Base-by-base conservation (phyloP, 371 early-diverging fungal species). In the Mucor ambiguus region DNA sequence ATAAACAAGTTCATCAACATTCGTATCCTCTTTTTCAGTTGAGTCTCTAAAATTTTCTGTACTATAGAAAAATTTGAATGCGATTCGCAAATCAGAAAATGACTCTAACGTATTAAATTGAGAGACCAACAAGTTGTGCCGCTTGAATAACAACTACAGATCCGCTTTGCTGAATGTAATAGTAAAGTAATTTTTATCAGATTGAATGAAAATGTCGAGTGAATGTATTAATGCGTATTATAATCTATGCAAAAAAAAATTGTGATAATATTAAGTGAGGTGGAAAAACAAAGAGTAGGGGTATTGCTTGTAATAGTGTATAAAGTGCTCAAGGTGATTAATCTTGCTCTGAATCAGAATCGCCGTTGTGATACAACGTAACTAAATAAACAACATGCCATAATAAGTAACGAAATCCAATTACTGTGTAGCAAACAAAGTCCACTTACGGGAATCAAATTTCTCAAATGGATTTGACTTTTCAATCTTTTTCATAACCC, bases 361-460 rank as follows among this genome's bases (percentile, higher is more conserved):
- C 88, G 10, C 88, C 89, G 44, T 84, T 85, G 67, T 88, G 88
- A 41, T 87, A 82, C 55, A 90, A 72, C 16, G 90, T 90, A 18
- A 89, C 89, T 89, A 74, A 30, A 48, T 18, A 63, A 41, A 61
- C 22, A 61, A 49, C 56, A 26, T 63, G 30, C 44, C 44, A 24
- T 29, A 61, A 16, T 61, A 26, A 69, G 22, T 18, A 58, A 43
- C 20, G 52, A 55, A 32, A 12, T 26, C 26, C 49, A 49, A 49
- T 49, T 49, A 49, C 12, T 26, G 48, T 48, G 49, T 49, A 49
- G 49, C 26, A 52, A 12, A 54, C n/a, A 33, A n/a, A 20, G 37
- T 18, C 38, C 9, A 77, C 82, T 79, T 81, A 90, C 90, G 81
- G 58, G 89, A 89, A 68, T 76, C 86, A 69, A 91, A 91, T 52